Percentiles rank a stretch among this genome's conserved stretches.
Evolutionary conservation across 305 asterid species (phyloP).

Genomic region (Fraxinus albicans): DNA sequence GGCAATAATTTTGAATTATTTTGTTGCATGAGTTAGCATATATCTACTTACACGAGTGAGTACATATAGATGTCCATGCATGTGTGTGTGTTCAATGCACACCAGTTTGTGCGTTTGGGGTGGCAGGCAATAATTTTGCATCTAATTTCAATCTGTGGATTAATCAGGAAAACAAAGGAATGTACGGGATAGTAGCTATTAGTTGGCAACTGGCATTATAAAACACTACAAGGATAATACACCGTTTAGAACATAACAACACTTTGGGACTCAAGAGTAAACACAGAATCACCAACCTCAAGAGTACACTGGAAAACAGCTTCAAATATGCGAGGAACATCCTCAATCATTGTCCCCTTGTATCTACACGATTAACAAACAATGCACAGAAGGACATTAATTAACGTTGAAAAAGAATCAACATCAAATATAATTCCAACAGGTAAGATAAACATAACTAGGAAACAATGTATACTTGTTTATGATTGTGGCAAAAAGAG

Average conservation of each 20-base stretch:
- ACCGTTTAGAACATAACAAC: neutral
- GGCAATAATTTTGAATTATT: neutral
- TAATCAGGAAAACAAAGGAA: neutral
- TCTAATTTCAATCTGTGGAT: neutral
- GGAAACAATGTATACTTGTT: constrained; percentile 62
- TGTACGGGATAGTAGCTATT: neutral
- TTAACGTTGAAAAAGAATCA: constrained; percentile 11
- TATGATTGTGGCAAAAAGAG: constrained; percentile 92
- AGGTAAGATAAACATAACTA: neutral
- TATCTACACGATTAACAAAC: constrained; percentile 50
- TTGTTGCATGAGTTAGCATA: neutral
- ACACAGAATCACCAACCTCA: constrained; percentile 57
- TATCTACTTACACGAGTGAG: neutral
- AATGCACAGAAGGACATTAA: neutral
- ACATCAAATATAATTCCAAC: neutral
- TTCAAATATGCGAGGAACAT: constrained; percentile 93
- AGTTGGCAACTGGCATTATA: neutral
- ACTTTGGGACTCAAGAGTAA: neutral
- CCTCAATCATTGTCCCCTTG: constrained; percentile 87
- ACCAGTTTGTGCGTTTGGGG: neutral
- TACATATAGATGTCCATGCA: neutral
- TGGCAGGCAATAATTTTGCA: neutral
- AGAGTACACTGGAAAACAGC: constrained; percentile 97
- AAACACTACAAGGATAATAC: neutral
- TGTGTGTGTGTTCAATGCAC: neutral